A percentile compares a stretch with the other conserved stretches of the same genome.
Conservation (phyloP, 768 basidiomycete species). For the Suillus variegatus region DNA sequence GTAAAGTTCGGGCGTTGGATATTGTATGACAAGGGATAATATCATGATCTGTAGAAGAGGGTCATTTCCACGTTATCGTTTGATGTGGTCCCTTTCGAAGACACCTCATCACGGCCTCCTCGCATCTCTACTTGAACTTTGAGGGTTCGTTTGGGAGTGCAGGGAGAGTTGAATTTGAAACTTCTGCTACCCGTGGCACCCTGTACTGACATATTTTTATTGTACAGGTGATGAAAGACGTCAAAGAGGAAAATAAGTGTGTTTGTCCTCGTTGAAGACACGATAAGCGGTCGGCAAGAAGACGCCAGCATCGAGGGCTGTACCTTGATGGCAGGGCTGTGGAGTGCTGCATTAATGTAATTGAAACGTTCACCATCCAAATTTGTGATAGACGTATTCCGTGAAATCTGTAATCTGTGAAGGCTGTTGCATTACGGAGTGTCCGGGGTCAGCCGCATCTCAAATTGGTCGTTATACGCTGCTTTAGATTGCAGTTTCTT, state of each 20-base stretch:
- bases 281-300: constrained; percentile 17
- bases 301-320: constrained; percentile 13
- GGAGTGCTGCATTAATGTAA: neutral
- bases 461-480: neutral
- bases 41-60: neutral
- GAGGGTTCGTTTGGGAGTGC: constrained; percentile 24
- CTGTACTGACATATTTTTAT: constrained; percentile 23
- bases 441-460: constrained; percentile 26
- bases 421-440: constrained; percentile 23
- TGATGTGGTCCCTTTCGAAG: constrained; percentile 38
- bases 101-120: constrained; percentile 30
- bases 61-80: constrained; percentile 30
- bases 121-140: constrained; percentile 13
- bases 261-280: constrained; percentile 35
- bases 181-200: constrained; percentile 26
- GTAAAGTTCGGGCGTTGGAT: constrained; percentile 19
- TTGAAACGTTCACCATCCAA: neutral
- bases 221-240: constrained; percentile 47
- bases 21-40: constrained; percentile 1
- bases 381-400: constrained; percentile 10
- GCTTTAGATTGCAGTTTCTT: constrained; percentile 8
- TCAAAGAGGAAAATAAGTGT: constrained; percentile 53
- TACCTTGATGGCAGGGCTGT: constrained; percentile 12
- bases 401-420: constrained; percentile 15
- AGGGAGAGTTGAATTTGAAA: constrained; percentile 25